Evolutionary conservation across 305 asterid genomes (phyloP), one percentile per base, ranked within the genome.

Genomic region (Fraxinus sp.): DNA sequence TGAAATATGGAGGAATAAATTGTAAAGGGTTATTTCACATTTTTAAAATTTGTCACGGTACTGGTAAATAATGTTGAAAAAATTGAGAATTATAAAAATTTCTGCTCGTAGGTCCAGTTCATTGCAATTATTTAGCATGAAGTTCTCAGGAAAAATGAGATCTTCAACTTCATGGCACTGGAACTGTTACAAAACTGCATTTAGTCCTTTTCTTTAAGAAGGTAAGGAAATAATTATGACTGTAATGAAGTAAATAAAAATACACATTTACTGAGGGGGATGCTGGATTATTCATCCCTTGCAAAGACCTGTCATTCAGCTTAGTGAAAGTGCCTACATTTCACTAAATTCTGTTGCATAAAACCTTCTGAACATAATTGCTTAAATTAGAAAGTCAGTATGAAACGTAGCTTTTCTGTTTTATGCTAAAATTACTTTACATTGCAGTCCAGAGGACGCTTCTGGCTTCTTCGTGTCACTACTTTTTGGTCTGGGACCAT

Each of bases 381-480:
- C 39, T 28, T 11, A 4, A 68, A 7, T 68, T 28, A 28, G 22
- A 11, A 68, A 26, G 36, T 68, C 33, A 11, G 39, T 37, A 79
- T 62, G 36, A 32, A 39, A 78, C 66, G 62, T 33, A 36, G 57
- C 4, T 80, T 66, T 39, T 35, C 72, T 28, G 20, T 68, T 68
- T 11, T 68, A 57, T 77, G 74, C 74, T 88, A 74, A 72, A 71
- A 2, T 70, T 18, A 5, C 78, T 77, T 43, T 75, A 59, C 62
- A 28, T 76, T 91, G 86, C 97, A 94, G 99, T 83, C 93, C 94
- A 35, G 98, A 96, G 91, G 97, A 96, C 78, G 94, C 97, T 35
- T 93, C 99, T 4, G 99, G 98, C 24, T 92, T 93, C 88, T 83
- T 94, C 2, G 96, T 96, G 49, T 96, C 99, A 10, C 90, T 96